Evolutionary conservation across 345 rosid genomes (phyloP), one percentile per base, ranked within the genome.

Genomic region (Brassica rapa): DNA sequence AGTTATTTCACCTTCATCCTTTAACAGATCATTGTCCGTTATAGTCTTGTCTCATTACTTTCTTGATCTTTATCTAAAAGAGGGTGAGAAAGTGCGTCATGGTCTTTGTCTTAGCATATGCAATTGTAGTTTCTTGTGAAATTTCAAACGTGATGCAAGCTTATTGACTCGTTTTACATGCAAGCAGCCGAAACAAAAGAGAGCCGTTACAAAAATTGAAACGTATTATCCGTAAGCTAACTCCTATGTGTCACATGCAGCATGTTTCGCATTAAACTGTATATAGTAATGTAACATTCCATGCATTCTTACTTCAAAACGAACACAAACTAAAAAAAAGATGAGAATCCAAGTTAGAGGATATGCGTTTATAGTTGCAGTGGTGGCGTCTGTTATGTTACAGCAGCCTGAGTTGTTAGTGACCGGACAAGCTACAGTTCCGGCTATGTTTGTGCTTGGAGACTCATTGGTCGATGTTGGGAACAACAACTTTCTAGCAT

Each of bases 381-480:
- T 68, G 14, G 32, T 32, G 57, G 62, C 37, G 8, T 35, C 83
- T 29, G 24, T 79, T 59, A 67, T 82, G 4, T 8, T 82, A 41
- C 73, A 81, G 14, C 59, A 76, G 57, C 79, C 85, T 12, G 61
- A 59, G 16, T 21, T 82, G 59, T 32, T 32, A 6, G 80, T 70
- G 7, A 82, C 30, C 0, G 85, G 72, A 72, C 79, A 86, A 33
- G 86, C 75, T 66, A 33, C 76, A 72, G 89, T 87, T 71, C 86
- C 97, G 0, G 95, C 93, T 9, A 70, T 92, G 83, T 92, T 92
- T 66, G 91, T 94, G 80, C 89, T 92, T 32, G 98, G 98, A 66
- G 98, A 92, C 74, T 94, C 98, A 1, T 77, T 89, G 61, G 90
- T 89, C 4, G 97, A 94, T 66, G 86, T 72, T 62, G 98, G 98